A percentile compares a stretch with the other conserved stretches of the same genome.
Evolutionary conservation across 2,329 filamentous ascomycete genomes (phyloP).

Genomic region (Rhytidhysteron rufulum): DNA sequence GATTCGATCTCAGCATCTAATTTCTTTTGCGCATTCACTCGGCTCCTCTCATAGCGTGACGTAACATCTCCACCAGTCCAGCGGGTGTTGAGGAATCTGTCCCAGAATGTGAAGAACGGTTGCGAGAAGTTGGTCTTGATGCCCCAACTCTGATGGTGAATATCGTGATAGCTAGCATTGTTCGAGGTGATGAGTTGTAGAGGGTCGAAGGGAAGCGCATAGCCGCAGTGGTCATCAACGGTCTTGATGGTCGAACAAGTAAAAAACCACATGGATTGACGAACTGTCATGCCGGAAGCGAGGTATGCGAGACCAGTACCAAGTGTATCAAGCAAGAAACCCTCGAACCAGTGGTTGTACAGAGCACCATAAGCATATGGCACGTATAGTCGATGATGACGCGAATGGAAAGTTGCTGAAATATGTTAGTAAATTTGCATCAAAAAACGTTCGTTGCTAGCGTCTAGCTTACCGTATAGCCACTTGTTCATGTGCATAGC

Average conservation of each 20-base stretch:
- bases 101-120: slow-evolving; percentile 96
- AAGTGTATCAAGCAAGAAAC: slow-evolving; percentile 86
- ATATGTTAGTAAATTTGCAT: background rate
- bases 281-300: slow-evolving; percentile 72
- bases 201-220: slow-evolving; percentile 91
- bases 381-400: slow-evolving; percentile 94
- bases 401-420: slow-evolving; percentile 73
- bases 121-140: slow-evolving; percentile 95
- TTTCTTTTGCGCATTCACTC: slow-evolving; percentile 54
- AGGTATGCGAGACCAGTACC: slow-evolving; percentile 84
- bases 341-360: slow-evolving; percentile 95
- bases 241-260: slow-evolving; percentile 89
- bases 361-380: slow-evolving; percentile 95
- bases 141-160: slow-evolving; percentile 98
- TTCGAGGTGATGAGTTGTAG: slow-evolving; percentile 89
- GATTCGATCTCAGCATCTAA: slow-evolving; percentile 45
- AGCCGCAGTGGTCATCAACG: slow-evolving; percentile 96
- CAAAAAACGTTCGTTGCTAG: too few species aligned
- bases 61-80: slow-evolving; percentile 69
- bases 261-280: slow-evolving; percentile 88
- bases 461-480: slow-evolving; percentile 80
- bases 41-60: slow-evolving; percentile 56
- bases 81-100: slow-evolving; percentile 73
- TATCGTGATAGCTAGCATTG: slow-evolving; percentile 95
- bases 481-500: slow-evolving; percentile 97